These are phyloP conservation scores for Sporothrix mexicana DNA, from an alignment of 2,329 filamentous ascomycete genomes.

Conservation along the genomic window DNA sequence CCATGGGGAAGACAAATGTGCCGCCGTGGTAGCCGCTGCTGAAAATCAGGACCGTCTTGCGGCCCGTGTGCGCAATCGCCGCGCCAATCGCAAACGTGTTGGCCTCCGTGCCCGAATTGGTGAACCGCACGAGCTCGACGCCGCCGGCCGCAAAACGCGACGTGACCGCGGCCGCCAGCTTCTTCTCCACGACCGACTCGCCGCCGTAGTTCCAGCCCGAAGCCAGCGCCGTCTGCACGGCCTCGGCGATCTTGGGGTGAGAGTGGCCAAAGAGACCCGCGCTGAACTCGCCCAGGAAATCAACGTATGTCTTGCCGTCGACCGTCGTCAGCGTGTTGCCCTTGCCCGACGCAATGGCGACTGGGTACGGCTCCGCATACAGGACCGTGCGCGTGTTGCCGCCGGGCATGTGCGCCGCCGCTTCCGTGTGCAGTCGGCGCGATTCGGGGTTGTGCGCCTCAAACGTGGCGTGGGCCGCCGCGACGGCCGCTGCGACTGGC, in stretches of 20 bases:
- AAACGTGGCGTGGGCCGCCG: constrained; percentile 31
- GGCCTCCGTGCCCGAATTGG: constrained; percentile 69
- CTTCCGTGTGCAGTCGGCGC: constrained; percentile 29
- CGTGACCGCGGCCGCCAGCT: constrained; percentile 58
- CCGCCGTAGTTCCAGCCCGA: constrained; percentile 61
- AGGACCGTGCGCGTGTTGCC: constrained; percentile 56
- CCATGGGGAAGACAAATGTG: constrained; percentile 45
- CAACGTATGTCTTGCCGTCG: constrained; percentile 46
- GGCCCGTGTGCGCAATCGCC: constrained; percentile 53
- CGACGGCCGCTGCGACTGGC: constrained; percentile 27
- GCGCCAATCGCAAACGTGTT: constrained; percentile 62
- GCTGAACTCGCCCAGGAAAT: constrained; percentile 55
- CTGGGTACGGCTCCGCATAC: constrained; percentile 47
- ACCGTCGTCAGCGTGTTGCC: constrained; percentile 41
- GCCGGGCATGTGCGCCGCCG: constrained; percentile 36
- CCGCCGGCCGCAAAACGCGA: constrained; percentile 52
- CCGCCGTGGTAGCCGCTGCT: constrained; percentile 58
- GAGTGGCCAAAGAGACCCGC: constrained; percentile 65
- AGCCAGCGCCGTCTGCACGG: constrained; percentile 33
- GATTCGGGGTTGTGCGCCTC: constrained; percentile 31
- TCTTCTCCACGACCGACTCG: constrained; percentile 55
- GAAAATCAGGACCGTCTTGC: constrained; percentile 59
- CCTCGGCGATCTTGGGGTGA: constrained; percentile 16
- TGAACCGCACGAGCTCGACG: constrained; percentile 63
- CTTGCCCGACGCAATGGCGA: constrained; percentile 43